Conservation (phyloP, 805 yeast genomes). For the Wickerhamiella dianesei region DNA sequence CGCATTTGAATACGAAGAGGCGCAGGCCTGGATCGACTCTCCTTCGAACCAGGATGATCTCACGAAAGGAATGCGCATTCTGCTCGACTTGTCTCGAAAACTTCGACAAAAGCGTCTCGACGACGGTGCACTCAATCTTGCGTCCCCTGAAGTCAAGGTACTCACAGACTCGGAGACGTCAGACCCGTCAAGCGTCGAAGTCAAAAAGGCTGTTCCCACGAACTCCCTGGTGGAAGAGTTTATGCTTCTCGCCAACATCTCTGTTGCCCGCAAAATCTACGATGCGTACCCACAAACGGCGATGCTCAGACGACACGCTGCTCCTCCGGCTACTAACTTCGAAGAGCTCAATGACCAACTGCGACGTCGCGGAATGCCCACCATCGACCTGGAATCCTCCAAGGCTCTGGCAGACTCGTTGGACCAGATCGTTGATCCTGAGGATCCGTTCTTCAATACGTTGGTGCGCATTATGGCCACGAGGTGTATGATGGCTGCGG, state of each 20-base stretch:
- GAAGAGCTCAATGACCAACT: constrained; percentile 83
- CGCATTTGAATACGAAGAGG: constrained; percentile 89
- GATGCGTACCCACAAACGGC: constrained; percentile 96
- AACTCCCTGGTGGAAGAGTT: constrained; percentile 96
- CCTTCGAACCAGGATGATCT: constrained; percentile 59
- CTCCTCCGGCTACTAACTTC: constrained; percentile 93
- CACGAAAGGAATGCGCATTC: constrained; percentile 76
- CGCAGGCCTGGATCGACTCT: constrained; percentile 86
- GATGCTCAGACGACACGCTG: constrained; percentile 91
- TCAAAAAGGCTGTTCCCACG: constrained; percentile 75
- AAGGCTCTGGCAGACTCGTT: constrained; percentile 86
- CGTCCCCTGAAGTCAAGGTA: constrained; percentile 96
- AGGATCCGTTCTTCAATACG: constrained; percentile 86
- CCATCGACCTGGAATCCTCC: constrained; percentile 70
- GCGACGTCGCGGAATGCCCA: constrained; percentile 60
- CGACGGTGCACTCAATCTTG: constrained; percentile 92
- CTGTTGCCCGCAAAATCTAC: constrained; percentile 85
- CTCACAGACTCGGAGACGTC: constrained; percentile 95
- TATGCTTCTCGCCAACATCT: constrained; percentile 92
- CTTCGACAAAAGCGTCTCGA: constrained; percentile 75
- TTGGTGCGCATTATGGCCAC: constrained; percentile 93
- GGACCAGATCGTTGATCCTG: constrained; percentile 70
- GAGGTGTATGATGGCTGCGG: constrained; percentile 98
- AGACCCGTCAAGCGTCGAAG: constrained; percentile 91
- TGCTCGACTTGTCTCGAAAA: constrained; percentile 66